These are phyloP conservation scores for Pichia cabralensis DNA, from an alignment of 805 yeast genomes.

Conservation along the genomic window DNA sequence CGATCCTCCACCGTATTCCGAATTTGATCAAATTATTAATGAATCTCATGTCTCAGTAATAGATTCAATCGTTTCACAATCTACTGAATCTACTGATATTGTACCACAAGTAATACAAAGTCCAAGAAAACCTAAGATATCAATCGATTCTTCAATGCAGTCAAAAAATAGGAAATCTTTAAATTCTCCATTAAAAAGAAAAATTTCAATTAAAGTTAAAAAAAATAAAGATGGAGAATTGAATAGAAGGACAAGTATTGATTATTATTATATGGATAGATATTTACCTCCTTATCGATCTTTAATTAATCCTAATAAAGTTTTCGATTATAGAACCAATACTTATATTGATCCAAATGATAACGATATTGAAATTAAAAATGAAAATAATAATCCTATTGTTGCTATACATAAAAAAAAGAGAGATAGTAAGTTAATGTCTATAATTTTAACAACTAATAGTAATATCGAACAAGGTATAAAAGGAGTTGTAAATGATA, in stretches of 20 bases:
- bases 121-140: too few species aligned
- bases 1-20: constrained; percentile 7
- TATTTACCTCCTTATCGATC: constrained; percentile 46
- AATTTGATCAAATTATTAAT: neutral
- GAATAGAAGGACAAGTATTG: constrained; percentile 6
- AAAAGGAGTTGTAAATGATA: constrained; percentile 30
- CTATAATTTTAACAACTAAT: constrained; percentile 32
- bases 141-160: too few species aligned
- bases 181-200: too few species aligned
- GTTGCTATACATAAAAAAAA: constrained; percentile 5
- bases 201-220: constrained; percentile 3
- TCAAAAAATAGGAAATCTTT: too few species aligned
- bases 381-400: constrained; percentile 1
- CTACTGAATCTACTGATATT: too few species aligned
- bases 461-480: constrained; percentile 18
- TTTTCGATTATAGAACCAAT: constrained; percentile 42
- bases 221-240: constrained; percentile 5
- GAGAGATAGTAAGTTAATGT: constrained; percentile 12
- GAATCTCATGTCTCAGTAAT: too few species aligned
- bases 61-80: too few species aligned
- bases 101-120: too few species aligned
- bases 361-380: constrained; percentile 7
- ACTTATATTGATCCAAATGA: constrained; percentile 23
- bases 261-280: constrained; percentile 15
- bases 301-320: constrained; percentile 36